Conservation (phyloP, 1,284 basidiomycete species). For the Microbotryum saponariae region DNA sequence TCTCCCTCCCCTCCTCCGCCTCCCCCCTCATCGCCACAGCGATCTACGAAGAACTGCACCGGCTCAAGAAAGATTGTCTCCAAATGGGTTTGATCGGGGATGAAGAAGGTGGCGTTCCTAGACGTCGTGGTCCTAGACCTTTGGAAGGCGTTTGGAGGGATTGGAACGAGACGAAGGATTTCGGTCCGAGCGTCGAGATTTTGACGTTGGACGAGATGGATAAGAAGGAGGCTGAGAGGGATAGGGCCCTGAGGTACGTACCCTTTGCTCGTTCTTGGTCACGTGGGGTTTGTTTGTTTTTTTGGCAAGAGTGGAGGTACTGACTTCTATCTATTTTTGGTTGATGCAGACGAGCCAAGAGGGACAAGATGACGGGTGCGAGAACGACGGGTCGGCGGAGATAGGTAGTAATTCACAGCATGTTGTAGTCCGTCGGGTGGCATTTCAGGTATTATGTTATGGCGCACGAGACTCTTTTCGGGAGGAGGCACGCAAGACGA, state of each 20-base stretch:
- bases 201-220: slow-evolving; percentile 85
- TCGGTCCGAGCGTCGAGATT: slow-evolving; percentile 79
- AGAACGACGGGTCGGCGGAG: slow-evolving; percentile 10
- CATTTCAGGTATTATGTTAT: no score
- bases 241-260: slow-evolving; percentile 58
- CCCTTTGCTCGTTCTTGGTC: not conserved
- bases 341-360: slow-evolving; percentile 15
- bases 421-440: no score
- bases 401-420: not conserved
- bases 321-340: not conserved
- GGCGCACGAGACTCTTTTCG: no score
- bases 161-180: slow-evolving; percentile 86
- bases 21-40: slow-evolving; percentile 83
- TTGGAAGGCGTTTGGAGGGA: slow-evolving; percentile 88
- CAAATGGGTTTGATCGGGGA: slow-evolving; percentile 80
- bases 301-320: not conserved
- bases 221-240: slow-evolving; percentile 68
- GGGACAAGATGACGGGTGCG: slow-evolving; percentile 12
- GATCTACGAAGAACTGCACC: slow-evolving; percentile 86
- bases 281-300: not conserved
- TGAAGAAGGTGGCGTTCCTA: slow-evolving; percentile 41
- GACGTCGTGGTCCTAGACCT: slow-evolving; percentile 52
- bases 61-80: slow-evolving; percentile 87
- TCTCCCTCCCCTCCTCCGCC: slow-evolving; percentile 82
- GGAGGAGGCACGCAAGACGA: no score